Evolutionary conservation across 2,329 filamentous ascomycete species (phyloP).

Genomic region (Xylariaceae sp.): DNA sequence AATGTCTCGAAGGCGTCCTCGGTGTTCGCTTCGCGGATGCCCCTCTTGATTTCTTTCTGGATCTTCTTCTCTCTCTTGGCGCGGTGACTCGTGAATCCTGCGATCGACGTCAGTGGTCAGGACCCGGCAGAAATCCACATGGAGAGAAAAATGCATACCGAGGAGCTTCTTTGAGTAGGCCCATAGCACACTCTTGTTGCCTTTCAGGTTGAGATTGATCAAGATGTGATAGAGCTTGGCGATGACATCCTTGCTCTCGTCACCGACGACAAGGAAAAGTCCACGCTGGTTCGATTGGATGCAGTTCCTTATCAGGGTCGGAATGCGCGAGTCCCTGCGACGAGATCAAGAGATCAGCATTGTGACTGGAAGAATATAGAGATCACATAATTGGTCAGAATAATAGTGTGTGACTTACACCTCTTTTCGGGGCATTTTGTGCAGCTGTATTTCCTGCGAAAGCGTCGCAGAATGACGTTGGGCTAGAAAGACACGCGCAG

Average conservation of each 20-base stretch:
- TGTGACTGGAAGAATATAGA: neutral
- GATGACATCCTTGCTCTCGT: constrained; percentile 88
- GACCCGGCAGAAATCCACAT: constrained; percentile 46
- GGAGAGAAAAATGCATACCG: constrained; percentile 46
- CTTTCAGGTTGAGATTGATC: constrained; percentile 80
- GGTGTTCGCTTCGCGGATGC: constrained; percentile 83
- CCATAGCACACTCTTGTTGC: constrained; percentile 96
- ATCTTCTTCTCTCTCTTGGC: constrained; percentile 99
- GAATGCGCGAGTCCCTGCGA: constrained; percentile 77
- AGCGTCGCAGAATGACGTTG: constrained; percentile 4
- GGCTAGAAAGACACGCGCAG: neutral
- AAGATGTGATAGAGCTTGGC: constrained; percentile 93
- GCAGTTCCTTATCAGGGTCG: constrained; percentile 84
- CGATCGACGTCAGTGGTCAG: neutral
- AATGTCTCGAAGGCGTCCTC: constrained; percentile 53
- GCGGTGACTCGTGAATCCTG: constrained; percentile 58
- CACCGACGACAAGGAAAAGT: constrained; percentile 95
- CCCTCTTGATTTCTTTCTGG: constrained; percentile 95
- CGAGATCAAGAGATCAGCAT: constrained; percentile 4
- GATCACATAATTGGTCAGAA: neutral
- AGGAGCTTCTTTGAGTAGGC: constrained; percentile 97
- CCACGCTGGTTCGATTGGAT: constrained; percentile 94
- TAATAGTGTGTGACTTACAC: constrained; percentile 22
- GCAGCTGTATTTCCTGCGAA: neutral
- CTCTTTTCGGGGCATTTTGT: constrained; percentile 29